These are phyloP conservation scores for Kurtzmaniella fragi DNA, from an alignment of 805 yeast genomes.

Conservation along the genomic window DNA sequence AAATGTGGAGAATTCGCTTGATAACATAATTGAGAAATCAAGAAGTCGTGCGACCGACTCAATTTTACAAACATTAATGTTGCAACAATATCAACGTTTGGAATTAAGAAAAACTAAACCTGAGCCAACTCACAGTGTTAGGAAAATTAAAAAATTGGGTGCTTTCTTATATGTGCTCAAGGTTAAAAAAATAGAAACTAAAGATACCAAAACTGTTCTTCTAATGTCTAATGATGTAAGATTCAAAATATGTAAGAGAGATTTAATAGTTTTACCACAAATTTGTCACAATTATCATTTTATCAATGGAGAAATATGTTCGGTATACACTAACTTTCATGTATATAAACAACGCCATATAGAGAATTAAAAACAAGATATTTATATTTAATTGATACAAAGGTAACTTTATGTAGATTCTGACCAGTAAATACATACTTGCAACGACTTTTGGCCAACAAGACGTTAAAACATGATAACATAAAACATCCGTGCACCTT, in stretches of 20 bases:
- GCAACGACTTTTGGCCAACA: too few species aligned
- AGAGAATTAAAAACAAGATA: too few species aligned
- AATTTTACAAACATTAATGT: conserved; percentile 1
- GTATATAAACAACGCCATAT: conserved; percentile 9
- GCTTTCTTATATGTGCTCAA: conserved; percentile 3
- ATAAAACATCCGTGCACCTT: too few species aligned
- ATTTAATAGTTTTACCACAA: conserved; percentile 1
- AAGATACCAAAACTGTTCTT: neutral
- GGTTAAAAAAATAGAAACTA: conserved; percentile 2
- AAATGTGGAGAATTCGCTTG: neutral
- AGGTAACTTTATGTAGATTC: too few species aligned
- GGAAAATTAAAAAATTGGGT: conserved; percentile 3
- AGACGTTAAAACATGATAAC: too few species aligned
- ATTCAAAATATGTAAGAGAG: conserved; percentile 1
- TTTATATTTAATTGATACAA: too few species aligned
- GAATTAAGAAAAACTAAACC: neutral
- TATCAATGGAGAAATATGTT: conserved; percentile 1
- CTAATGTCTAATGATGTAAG: conserved; percentile 4
- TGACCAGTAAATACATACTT: too few species aligned
- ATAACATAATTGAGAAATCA: neutral
- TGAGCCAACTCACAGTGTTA: conserved; percentile 6
- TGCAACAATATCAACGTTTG: neutral
- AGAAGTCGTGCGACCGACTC: neutral
- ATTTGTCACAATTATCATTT: conserved; percentile 1
- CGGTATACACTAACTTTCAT: conserved; percentile 7